Evolutionary conservation across 495 filamentous ascomycete genomes (phyloP).

Genomic region (Durotheca rogersii): DNA sequence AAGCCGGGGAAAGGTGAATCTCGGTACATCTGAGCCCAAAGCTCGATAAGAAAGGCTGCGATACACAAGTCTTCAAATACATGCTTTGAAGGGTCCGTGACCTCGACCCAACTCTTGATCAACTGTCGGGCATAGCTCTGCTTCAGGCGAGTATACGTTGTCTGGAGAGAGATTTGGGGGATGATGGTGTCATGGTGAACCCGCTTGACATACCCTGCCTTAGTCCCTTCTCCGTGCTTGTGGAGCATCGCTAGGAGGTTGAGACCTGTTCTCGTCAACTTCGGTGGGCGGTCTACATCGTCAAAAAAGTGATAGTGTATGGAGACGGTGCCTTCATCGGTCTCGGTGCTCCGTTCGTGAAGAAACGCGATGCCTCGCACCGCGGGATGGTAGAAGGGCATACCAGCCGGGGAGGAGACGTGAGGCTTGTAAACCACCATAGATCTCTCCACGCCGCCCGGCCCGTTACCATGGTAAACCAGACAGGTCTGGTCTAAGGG

Average conservation of each 20-base stretch:
- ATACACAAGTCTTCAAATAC: conserved; percentile 94
- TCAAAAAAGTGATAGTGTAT: conserved; percentile 69
- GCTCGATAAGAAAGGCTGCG: conserved; percentile 87
- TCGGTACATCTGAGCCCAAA: conserved; percentile 85
- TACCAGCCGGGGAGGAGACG: conserved; percentile 55
- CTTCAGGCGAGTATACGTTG: conserved; percentile 82
- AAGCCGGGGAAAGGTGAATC: conserved; percentile 73
- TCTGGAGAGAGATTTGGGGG: conserved; percentile 70
- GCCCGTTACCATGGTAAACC: conserved; percentile 50
- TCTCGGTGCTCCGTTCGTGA: conserved; percentile 55
- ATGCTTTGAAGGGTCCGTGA: conserved; percentile 85
- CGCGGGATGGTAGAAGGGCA: conserved; percentile 85
- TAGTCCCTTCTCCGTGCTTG: conserved; percentile 69
- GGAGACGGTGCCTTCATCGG: conserved; percentile 54
- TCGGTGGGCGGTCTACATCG: conserved; percentile 41
- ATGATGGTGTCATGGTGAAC: conserved; percentile 76
- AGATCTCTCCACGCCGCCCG: conserved; percentile 37
- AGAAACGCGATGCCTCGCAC: conserved; percentile 72
- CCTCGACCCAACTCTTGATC: conserved; percentile 73
- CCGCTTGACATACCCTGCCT: conserved; percentile 66
- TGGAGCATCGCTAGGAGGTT: conserved; percentile 69
- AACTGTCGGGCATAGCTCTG: conserved; percentile 67
- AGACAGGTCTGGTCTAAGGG: conserved; percentile 78
- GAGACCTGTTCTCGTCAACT: conserved; percentile 68
- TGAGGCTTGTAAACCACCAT: conserved; percentile 83